Evolutionary conservation across 441 rosid species (phyloP), one percentile per base, ranked within the genome.

Genomic region (Kokia cookei): DNA sequence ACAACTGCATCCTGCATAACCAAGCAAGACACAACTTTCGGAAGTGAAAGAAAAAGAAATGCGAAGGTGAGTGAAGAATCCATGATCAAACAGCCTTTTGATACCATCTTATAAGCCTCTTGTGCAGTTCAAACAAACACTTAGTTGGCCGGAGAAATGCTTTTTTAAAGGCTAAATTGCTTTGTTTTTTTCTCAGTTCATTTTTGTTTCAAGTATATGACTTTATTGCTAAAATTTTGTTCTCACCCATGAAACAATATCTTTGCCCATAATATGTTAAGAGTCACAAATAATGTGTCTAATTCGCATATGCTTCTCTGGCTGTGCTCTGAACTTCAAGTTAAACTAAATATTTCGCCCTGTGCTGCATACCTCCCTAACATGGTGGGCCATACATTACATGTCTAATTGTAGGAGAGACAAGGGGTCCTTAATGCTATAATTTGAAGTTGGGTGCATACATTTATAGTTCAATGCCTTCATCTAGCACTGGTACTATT

Each of bases 81-180:
- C 32, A 42, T 24, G 5, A 2, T 64, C 17, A 42, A 60, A 78
- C 74, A 42, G 22, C 19, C 76, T 73, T 48, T 67, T 53, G n/a
- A 63, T n/a, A 48, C 75, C 22, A 9, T 54, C 48, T 69, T 70
- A 24, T 40, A 19, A 76, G 74, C 69, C 67, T 69, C 61, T 57
- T 51, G 19, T 75, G 71, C 45, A 72, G 67, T 75, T 47, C 29
- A 24, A 76, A 77, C 43, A 69, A 70, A 47, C 67, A 73, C 78
- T 63, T 54, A 19, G 72, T 32, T 72, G 48, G 68, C 74, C 37
- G 66, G 22, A 58, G 71, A 68, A 76, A 67, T 14, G 54, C 61
- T 6, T 58, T n/a, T 77, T 63, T 64, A 60, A 45, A 65, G 72
- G 54, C 72, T 53, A 64, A 72, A 68, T 71, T 42, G 58, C 74